phyloP scores from a whole-genome alignment of 169 alveolate species.

The Plasmodium cynomolgi region DNA sequence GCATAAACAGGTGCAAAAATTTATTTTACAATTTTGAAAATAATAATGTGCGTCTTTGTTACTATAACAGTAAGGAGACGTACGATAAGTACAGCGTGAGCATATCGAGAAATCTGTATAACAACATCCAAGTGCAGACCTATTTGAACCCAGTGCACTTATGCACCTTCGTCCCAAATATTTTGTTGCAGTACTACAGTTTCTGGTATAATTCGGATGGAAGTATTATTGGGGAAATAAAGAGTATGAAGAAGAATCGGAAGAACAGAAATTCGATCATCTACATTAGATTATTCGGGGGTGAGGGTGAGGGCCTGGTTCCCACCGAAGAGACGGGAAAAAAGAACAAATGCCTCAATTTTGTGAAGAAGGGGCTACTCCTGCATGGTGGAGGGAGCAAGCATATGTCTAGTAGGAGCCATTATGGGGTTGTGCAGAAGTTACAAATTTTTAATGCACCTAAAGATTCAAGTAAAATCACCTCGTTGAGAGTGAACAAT shows the following conservation, averaged over 20 bases:
- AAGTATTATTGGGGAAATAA: constrained; percentile 67
- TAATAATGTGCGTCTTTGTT: constrained; percentile 71
- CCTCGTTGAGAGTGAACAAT: constrained; percentile 37
- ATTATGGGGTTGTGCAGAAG: constrained; percentile 57
- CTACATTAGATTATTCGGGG: constrained; percentile 30
- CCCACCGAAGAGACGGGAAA: not conserved
- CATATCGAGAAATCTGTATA: constrained; percentile 71
- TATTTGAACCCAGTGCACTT: constrained; percentile 48
- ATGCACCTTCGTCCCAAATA: constrained; percentile 50
- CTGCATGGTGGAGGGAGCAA: not conserved
- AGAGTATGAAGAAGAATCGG: constrained; percentile 41
- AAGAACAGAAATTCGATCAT: constrained; percentile 62
- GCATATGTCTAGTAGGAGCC: not conserved
- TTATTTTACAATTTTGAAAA: constrained; percentile 73
- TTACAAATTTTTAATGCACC: constrained; percentile 11
- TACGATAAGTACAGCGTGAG: constrained; percentile 38
- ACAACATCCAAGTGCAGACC: constrained; percentile 61
- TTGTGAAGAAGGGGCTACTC: not conserved
- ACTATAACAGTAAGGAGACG: constrained; percentile 34
- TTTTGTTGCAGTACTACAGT: constrained; percentile 40
- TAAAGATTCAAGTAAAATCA: constrained; percentile 28
- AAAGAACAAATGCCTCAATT: not conserved
- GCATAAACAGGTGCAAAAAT: constrained; percentile 68
- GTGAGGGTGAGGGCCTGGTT: not conserved
- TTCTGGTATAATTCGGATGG: constrained; percentile 54